These are phyloP conservation scores for Saccharomycopsis hybrid DNA, from an alignment of 1,139 yeast genomes.

Conservation along the genomic window DNA sequence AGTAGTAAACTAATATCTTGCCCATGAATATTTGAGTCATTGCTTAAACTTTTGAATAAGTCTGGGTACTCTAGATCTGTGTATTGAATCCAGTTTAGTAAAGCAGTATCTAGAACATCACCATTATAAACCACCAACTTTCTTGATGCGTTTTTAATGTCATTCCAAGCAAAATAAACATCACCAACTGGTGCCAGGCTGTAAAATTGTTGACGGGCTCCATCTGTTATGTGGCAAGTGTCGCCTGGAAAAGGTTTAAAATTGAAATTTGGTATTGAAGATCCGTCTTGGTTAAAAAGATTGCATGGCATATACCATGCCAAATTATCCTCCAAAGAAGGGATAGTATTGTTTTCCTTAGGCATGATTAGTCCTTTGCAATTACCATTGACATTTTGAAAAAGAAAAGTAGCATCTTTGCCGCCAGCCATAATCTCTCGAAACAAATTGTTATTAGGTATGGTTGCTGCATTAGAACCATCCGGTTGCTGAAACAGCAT, in stretches of 20 bases:
- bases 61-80: slow-evolving; percentile 69
- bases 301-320: slow-evolving; percentile 98
- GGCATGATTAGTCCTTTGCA: slow-evolving; percentile 82
- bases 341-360: slow-evolving; percentile 62
- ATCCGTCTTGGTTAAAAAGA: slow-evolving; percentile 61
- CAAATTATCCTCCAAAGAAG: slow-evolving; percentile 54
- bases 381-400: slow-evolving; percentile 93
- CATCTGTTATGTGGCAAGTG: slow-evolving; percentile 79
- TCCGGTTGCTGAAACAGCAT: too few species aligned
- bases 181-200: slow-evolving; percentile 57
- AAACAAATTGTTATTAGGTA: slow-evolving; percentile 69
- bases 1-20: slow-evolving; percentile 78
- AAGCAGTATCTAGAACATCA: slow-evolving; percentile 71
- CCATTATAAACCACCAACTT: slow-evolving; percentile 85
- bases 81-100: slow-evolving; percentile 65
- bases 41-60: slow-evolving; percentile 56
- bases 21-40: slow-evolving; percentile 55
- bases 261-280: slow-evolving; percentile 56
- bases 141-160: slow-evolving; percentile 61
- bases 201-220: slow-evolving; percentile 67
- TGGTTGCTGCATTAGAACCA: slow-evolving; percentile 61
- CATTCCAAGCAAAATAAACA: slow-evolving; percentile 88
- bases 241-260: slow-evolving; percentile 67
- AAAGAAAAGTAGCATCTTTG: slow-evolving; percentile 77
- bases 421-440: slow-evolving; percentile 90